Base-by-base conservation (phyloP, 768 basidiomycete species). In the Terana coerulea region DNA sequence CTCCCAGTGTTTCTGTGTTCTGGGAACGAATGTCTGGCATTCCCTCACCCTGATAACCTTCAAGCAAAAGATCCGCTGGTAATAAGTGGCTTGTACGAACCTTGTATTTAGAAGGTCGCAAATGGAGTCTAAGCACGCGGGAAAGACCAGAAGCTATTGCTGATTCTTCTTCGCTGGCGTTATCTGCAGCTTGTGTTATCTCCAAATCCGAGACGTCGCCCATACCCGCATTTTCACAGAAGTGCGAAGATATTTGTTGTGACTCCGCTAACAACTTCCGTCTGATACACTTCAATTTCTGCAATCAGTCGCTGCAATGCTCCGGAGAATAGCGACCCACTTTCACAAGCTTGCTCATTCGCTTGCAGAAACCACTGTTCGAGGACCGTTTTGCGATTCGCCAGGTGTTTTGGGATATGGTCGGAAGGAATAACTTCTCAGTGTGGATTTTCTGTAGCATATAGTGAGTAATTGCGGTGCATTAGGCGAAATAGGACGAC, bases 331-430 rank as follows among this genome's bases (percentile, higher is more conserved):
- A 4, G 19, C 21, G 15, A 43, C 45, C 5, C 3, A 46, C 45
- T 11, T 8, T 21, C 30, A 46, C 19, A 9, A 46, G 31, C 24
- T 24, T 33, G 8, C 15, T 34, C 3, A 21, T 21, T 8, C 34
- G 30, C 12, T 15, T 10, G 14, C 71, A 67, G 62, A 87, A 87
- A 9, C 47, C 48, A 1, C 61, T 48, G 56, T 81, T 73, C 2
- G 68, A 64, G 3, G 87, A 86, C 21, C 84, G 77, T 41, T 63
- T 57, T 34, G 79, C 71, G 30, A 89, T 79, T 24, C 69, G 68
- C 26, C 67, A 58, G 33, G 88, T 67, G 3, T 83, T 81, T 3
- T 61, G 65, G 30, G 74, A 69, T 34, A 88, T 74, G 8, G 75
- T 71, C 6, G 68, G 64, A 55, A 82, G 79, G 49, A 74, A 74